Base-by-base conservation (phyloP, 371 early-diverging fungal species). In the Apophysomyces ossiformis region DNA sequence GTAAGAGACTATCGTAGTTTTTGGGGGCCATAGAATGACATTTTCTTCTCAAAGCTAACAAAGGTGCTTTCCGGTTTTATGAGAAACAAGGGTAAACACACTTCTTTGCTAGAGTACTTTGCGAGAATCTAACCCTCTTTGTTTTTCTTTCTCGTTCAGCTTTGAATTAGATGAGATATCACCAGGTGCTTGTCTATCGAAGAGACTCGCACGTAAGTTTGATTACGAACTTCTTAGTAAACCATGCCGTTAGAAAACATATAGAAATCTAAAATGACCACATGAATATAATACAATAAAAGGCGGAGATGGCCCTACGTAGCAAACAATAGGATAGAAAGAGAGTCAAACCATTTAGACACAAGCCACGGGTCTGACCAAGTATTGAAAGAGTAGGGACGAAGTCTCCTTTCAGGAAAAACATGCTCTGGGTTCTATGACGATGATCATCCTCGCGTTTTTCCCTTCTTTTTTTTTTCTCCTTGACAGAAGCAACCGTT, bases 201-300 rank as follows among this genome's bases (percentile, higher is more conserved):
- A 75, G 3, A 71, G 75, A 36, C 72, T 71, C 43, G 86, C 86
- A 13, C 78, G 78, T 26, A 68, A 72, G 32, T 87, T 87, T 66
- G 88, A 87, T 61, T 87, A 87, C 67, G 86, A 87, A 63, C 75
- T 87, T 47, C 65, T 87, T 8, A 85, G 86, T 61, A 85, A 85
- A 68, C 56, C 71, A 41, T 77, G 79, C 56, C 1, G 8, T 38
- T 44, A 32, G 13, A 26, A 16, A 41, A 32, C 12, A 38, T 16
- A 61, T 54, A 58, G 26, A 47, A 61, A 47, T 59, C 41, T 37
- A 45, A n/a, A 45, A 45, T n/a, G 13, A 13, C 16, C 6, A 18
- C n/a, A 45, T n/a, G 16, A 13, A n/a, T 7, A 45, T 16, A 13
- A 0, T 45, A 16, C 46, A 16, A 13, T 13, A 45, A 13, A 6